Conservation (phyloP, 371 early-diverging fungal species). For the Dichotomocladium elegans region DNA sequence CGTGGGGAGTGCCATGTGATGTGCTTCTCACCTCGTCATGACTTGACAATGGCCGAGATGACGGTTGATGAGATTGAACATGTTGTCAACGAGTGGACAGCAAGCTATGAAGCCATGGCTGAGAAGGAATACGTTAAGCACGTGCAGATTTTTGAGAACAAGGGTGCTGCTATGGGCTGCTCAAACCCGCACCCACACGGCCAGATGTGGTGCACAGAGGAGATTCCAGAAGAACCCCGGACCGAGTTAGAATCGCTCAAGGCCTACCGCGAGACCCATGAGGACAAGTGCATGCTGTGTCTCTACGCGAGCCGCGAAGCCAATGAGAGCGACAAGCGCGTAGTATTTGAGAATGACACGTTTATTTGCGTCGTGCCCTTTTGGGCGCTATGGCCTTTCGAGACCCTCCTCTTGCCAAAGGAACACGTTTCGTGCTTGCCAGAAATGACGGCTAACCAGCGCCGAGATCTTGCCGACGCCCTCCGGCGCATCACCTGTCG, state of each 20-base stretch:
- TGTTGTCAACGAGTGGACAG: conserved; percentile 77
- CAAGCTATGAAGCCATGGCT: conserved; percentile 48
- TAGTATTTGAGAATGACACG: conserved; percentile 74
- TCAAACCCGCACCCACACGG: conserved; percentile 93
- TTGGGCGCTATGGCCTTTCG: conserved; percentile 97
- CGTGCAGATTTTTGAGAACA: conserved; percentile 95
- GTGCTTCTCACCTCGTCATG: conserved; percentile 87
- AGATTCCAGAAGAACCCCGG: conserved; percentile 75
- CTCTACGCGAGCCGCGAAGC: conserved; percentile 72
- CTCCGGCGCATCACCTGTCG: conserved; percentile 72
- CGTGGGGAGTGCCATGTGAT: conserved; percentile 85
- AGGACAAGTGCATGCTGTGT: conserved; percentile 69
- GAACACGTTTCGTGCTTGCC: conserved; percentile 56
- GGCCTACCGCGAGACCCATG: conserved; percentile 46
- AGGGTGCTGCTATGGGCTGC: conserved; percentile 95
- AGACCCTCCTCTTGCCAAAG: conserved; percentile 81
- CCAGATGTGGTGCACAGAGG: conserved; percentile 88
- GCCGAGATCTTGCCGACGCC: conserved; percentile 68
- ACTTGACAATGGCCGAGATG: conserved; percentile 88
- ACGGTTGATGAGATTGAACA: conserved; percentile 47
- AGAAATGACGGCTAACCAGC: conserved; percentile 39
- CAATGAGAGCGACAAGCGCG: conserved; percentile 47
- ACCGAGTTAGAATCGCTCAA: conserved; percentile 63
- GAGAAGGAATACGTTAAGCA: conserved; percentile 53
- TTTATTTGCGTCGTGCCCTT: conserved; percentile 89